Evolutionary conservation across 352 stramenopile genomes (phyloP).

Genomic region (Peronospora farinosa): DNA sequence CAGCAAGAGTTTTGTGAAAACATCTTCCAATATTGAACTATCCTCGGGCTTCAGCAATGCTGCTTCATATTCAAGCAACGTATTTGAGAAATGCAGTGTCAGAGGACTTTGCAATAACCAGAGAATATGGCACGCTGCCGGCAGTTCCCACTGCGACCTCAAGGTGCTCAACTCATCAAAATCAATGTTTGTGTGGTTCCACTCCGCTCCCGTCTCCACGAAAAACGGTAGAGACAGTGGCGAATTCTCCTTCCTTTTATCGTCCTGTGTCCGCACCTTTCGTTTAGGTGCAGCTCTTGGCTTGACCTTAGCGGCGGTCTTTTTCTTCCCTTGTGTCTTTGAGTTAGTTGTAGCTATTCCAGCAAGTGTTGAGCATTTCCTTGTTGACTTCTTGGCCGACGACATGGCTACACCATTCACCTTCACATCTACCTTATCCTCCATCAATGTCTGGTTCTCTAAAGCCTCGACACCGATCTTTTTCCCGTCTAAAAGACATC

Average conservation of each 20-base stretch:
- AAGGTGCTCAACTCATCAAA: constrained; percentile 64
- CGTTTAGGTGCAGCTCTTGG: constrained; percentile 38
- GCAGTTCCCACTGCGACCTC: constrained; percentile 67
- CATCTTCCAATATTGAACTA: constrained; percentile 71
- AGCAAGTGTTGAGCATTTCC: constrained; percentile 27
- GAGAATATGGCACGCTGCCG: constrained; percentile 72
- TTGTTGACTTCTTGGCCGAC: constrained; percentile 14
- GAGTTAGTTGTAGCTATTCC: constrained; percentile 18
- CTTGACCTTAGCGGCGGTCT: constrained; percentile 7
- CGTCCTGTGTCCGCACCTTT: constrained; percentile 45
- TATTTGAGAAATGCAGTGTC: constrained; percentile 70
- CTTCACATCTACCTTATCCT: not conserved
- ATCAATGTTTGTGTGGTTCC: constrained; percentile 63
- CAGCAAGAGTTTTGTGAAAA: constrained; percentile 81
- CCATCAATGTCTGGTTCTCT: not conserved
- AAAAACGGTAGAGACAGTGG: constrained; percentile 59
- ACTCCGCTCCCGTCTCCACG: constrained; percentile 60
- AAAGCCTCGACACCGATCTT: constrained; percentile 10
- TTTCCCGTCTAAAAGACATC: constrained; percentile 17
- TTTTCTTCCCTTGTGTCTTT: constrained; percentile 10
- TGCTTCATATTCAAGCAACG: constrained; percentile 78
- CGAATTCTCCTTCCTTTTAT: constrained; percentile 55
- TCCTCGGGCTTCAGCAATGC: constrained; percentile 65
- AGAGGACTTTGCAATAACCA: constrained; percentile 78
- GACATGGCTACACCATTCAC: constrained; percentile 1